A percentile compares a stretch with the other conserved stretches of the same genome.
These are phyloP conservation scores for Athelia sp. DNA, from an alignment of 1,284 basidiomycete species.

Conservation along the genomic window DNA sequence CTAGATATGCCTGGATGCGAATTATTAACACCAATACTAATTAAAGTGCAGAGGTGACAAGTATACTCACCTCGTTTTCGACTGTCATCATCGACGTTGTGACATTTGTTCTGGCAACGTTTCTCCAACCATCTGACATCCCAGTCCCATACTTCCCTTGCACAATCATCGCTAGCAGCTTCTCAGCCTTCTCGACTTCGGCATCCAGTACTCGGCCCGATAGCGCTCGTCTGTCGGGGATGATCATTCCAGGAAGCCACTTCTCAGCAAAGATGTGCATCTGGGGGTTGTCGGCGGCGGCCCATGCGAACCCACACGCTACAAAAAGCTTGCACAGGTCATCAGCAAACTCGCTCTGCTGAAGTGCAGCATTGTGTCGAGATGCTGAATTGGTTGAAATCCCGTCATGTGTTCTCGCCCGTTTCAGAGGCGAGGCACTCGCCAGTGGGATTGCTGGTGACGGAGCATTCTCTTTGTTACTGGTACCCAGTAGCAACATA, in stretches of 20 bases:
- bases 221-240: not conserved
- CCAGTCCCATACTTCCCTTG: slow-evolving; percentile 16
- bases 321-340: not conserved
- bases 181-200: slow-evolving; percentile 13
- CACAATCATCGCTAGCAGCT: slow-evolving; percentile 6
- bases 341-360: not conserved
- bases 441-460: not conserved
- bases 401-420: not conserved
- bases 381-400: not conserved
- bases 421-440: not conserved
- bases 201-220: not conserved
- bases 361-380: not conserved
- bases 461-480: not conserved
- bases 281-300: not conserved
- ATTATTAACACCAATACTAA: not conserved
- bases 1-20: slow-evolving; percentile 13
- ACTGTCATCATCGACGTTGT: slow-evolving; percentile 16
- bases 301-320: not conserved
- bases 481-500: not conserved
- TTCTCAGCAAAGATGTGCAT: not conserved
- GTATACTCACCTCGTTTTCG: slow-evolving; percentile 12
- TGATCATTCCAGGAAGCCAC: not conserved
- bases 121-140: slow-evolving; percentile 30
- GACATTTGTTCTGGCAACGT: slow-evolving; percentile 19
- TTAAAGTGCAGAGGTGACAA: not conserved